Evolutionary conservation across 1,284 basidiomycete species (phyloP).

Genomic region (Ganoderma lingzhi): DNA sequence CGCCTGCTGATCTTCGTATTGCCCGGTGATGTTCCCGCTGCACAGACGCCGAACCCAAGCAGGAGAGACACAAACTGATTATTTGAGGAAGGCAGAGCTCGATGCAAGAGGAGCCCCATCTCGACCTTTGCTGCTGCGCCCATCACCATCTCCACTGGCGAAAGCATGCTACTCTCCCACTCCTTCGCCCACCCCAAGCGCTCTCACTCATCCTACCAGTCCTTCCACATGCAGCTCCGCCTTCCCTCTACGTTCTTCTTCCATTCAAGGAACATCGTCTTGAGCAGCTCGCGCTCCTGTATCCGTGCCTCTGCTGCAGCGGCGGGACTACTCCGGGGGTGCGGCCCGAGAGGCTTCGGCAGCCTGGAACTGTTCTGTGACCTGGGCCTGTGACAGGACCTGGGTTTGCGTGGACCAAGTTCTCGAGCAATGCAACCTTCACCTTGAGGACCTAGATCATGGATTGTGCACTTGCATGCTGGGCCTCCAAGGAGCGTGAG

Average conservation of each 20-base stretch:
- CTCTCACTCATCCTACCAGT: slow-evolving; percentile 85
- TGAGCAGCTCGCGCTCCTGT: slow-evolving; percentile 55
- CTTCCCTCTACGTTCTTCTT: slow-evolving; percentile 79
- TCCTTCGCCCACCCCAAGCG: slow-evolving; percentile 77
- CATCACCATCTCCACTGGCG: slow-evolving; percentile 50
- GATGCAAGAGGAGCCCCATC: slow-evolving; percentile 52
- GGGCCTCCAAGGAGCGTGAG: slow-evolving; percentile 77
- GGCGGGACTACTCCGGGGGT: slow-evolving; percentile 29
- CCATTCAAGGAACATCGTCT: slow-evolving; percentile 67
- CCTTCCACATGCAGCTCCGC: slow-evolving; percentile 81
- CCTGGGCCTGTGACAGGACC: slow-evolving; percentile 50
- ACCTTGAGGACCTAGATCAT: slow-evolving; percentile 83
- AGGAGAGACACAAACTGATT: too few relatives aligned
- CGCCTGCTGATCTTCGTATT: too few relatives aligned
- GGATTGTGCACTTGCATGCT: slow-evolving; percentile 81
- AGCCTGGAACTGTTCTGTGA: slow-evolving; percentile 55
- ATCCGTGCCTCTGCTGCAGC: slow-evolving; percentile 37
- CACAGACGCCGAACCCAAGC: too few relatives aligned
- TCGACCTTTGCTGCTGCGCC: slow-evolving; percentile 52
- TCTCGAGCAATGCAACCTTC: slow-evolving; percentile 69
- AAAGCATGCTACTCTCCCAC: slow-evolving; percentile 72
- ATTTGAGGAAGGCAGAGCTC: too few relatives aligned
- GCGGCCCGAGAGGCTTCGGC: slow-evolving; percentile 47
- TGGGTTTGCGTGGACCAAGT: slow-evolving; percentile 57
- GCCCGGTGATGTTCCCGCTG: too few relatives aligned